A percentile compares a stretch with the other conserved stretches of the same genome.
These are phyloP conservation scores for Blumeria hordei DNA, from an alignment of 2,329 filamentous ascomycete genomes.

Conservation along the genomic window DNA sequence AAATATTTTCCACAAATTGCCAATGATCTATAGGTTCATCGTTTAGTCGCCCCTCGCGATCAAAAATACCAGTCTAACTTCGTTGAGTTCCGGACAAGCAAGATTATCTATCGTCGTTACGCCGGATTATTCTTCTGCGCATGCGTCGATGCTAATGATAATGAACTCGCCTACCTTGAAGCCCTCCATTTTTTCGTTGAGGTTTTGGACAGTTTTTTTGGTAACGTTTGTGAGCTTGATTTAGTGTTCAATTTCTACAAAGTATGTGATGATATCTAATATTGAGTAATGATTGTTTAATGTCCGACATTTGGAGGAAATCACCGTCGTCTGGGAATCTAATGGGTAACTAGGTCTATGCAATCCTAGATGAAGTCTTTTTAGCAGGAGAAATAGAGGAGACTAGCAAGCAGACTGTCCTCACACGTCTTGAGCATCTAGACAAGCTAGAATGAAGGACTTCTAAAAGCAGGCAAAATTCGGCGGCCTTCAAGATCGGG, in stretches of 20 bases:
- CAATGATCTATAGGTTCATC: slow-evolving; percentile 44
- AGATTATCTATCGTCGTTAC: slow-evolving; percentile 93
- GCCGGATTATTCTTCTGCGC: slow-evolving; percentile 98
- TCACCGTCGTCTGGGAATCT: not conserved
- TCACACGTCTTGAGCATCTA: slow-evolving; percentile 81
- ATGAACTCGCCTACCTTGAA: slow-evolving; percentile 88
- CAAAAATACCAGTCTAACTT: slow-evolving; percentile 99
- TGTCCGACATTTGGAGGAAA: no score
- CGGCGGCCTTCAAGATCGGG: no score
- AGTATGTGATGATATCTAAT: slow-evolving; percentile 10
- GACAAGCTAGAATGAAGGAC: slow-evolving; percentile 65
- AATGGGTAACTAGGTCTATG: slow-evolving; percentile 44
- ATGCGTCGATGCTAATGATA: slow-evolving; percentile 96
- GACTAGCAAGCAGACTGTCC: slow-evolving; percentile 91
- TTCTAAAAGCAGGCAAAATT: no score
- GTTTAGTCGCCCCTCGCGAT: slow-evolving; percentile 87
- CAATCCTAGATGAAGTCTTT: slow-evolving; percentile 95
- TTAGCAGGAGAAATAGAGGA: slow-evolving; percentile 95
- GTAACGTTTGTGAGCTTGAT: slow-evolving; percentile 95
- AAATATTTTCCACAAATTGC: no score
- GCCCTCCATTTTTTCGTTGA: slow-evolving; percentile 99
- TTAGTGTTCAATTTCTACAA: slow-evolving; percentile 63
- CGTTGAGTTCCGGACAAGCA: slow-evolving; percentile 84
- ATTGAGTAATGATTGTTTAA: not conserved
- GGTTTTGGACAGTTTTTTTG: slow-evolving; percentile 94